A percentile compares a stretch with the other conserved stretches of the same genome.
These are phyloP conservation scores for Craspedostauros australis DNA, from an alignment of 108 stramenopile genomes.

Conservation along the genomic window DNA sequence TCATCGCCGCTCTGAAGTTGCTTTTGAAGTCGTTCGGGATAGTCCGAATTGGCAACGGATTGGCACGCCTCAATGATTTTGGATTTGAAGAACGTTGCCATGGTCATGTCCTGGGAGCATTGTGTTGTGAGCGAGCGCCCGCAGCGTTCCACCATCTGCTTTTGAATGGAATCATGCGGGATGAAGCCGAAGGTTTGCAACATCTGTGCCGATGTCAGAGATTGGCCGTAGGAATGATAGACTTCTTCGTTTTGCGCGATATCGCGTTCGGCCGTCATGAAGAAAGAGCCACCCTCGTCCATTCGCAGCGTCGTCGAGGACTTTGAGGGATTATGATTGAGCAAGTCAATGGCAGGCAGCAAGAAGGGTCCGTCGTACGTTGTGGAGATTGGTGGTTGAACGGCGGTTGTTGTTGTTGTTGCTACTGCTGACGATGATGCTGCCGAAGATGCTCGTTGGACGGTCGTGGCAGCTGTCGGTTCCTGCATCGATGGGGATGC, in stretches of 20 bases:
- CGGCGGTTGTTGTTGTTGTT: background rate
- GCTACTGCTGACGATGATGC: background rate
- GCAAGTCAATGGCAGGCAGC: constrained; percentile 72
- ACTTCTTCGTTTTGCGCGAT: constrained; percentile 60
- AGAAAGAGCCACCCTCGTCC: constrained; percentile 33
- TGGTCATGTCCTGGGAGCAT: background rate
- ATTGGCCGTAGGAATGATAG: constrained; percentile 68
- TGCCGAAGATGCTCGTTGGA: background rate
- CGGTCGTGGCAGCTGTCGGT: background rate
- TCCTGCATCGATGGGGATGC: background rate
- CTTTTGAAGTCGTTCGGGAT: constrained; percentile 22
- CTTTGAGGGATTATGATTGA: constrained; percentile 58
- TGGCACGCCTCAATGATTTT: constrained; percentile 41
- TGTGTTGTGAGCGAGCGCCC: constrained; percentile 1
- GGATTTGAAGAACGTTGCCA: constrained; percentile 33
- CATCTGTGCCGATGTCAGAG: constrained; percentile 58
- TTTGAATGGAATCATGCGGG: constrained; percentile 7
- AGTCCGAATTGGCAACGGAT: constrained; percentile 12
- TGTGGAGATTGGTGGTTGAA: background rate
- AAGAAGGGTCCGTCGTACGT: constrained; percentile 64
- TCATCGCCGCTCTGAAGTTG: constrained; percentile 14
- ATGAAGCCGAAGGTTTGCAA: constrained; percentile 87
- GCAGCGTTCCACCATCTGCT: background rate
- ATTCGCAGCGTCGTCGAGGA: constrained; percentile 57
- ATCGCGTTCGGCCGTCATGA: constrained; percentile 68